Percentiles rank a stretch among this genome's conserved stretches.
Evolutionary conservation across 2,329 filamentous ascomycete genomes (phyloP).

Genomic region (Davidsoniella australis): DNA sequence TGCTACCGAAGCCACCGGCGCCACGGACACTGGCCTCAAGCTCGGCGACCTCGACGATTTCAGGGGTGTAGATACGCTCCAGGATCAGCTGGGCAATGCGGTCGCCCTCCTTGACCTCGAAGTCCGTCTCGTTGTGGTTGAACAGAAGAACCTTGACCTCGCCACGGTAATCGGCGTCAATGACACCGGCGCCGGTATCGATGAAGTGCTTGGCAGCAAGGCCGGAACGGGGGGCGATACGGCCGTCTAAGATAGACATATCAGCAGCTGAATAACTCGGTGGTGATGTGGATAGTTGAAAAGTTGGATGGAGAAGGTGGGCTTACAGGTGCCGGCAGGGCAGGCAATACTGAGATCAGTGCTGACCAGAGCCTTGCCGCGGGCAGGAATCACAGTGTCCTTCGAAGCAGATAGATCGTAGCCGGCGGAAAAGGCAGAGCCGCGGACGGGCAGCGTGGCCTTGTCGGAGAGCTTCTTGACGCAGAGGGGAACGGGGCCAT

Average conservation of each 20-base stretch:
- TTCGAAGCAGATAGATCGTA: conserved; percentile 82
- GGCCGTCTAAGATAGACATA: conserved; percentile 46
- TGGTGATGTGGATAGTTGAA: neutral
- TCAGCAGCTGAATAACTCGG: neutral
- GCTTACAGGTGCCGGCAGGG: conserved; percentile 73
- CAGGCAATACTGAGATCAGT: conserved; percentile 87
- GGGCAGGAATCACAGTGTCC: conserved; percentile 57
- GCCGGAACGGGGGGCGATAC: conserved; percentile 78
- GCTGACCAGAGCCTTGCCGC: conserved; percentile 72
- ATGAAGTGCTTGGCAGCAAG: conserved; percentile 90
- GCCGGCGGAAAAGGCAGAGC: conserved; percentile 76
- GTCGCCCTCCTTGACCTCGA: conserved; percentile 68
- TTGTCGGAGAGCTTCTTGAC: conserved; percentile 76
- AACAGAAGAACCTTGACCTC: conserved; percentile 90
- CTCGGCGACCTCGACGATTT: conserved; percentile 75
- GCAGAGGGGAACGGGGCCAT: conserved; percentile 35
- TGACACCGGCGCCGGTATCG: conserved; percentile 88
- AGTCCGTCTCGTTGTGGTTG: conserved; percentile 74
- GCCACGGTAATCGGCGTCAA: conserved; percentile 92
- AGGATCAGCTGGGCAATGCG: conserved; percentile 85
- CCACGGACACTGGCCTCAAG: conserved; percentile 83
- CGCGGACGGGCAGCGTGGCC: conserved; percentile 71
- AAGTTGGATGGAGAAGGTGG: neutral
- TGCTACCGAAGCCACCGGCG: conserved; percentile 82
- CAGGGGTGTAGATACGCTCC: conserved; percentile 86